These are phyloP conservation scores for Phalaenopsis aphrodite DNA, from an alignment of 106 monocot genomes.

Conservation along the genomic window DNA sequence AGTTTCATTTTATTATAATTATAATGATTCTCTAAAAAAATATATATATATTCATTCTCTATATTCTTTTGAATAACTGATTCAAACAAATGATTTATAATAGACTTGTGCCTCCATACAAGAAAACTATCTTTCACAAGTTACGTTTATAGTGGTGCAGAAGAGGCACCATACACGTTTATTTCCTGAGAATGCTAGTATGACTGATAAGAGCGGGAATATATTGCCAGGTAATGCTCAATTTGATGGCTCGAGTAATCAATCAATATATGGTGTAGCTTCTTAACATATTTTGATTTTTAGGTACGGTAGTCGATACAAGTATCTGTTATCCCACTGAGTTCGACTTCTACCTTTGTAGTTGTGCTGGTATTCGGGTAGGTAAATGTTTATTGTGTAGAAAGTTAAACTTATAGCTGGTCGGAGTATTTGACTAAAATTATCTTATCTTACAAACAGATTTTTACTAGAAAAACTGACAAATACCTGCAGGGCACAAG, in stretches of 20 bases:
- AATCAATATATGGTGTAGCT: not conserved
- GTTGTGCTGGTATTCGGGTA: conserved; percentile 88
- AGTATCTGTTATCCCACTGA: conserved; percentile 84
- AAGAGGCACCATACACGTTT: conserved; percentile 83
- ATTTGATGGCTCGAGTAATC: not conserved
- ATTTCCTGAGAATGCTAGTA: conserved; percentile 55
- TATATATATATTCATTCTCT: too few relatives aligned
- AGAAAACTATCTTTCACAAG: conserved; percentile 76
- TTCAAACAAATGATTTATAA: not conserved
- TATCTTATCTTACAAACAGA: too few relatives aligned
- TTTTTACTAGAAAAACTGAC: not conserved
- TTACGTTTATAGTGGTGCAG: conserved; percentile 82
- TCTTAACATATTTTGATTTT: not conserved
- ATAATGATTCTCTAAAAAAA: not conserved
- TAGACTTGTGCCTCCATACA: conserved; percentile 87
- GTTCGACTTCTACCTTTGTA: conserved; percentile 88
- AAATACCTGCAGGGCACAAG: too few relatives aligned
- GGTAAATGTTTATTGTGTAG: too few relatives aligned
- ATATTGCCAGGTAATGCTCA: conserved; percentile 46
- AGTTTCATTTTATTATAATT: conserved; percentile 3
- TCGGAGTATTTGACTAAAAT: too few relatives aligned
- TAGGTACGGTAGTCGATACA: conserved; percentile 3
- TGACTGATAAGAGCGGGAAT: conserved; percentile 77
- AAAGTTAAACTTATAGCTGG: too few relatives aligned
- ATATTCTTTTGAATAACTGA: not conserved